These are phyloP conservation scores for Coriolopsis trogii DNA, from an alignment of 1,284 basidiomycete genomes.

Conservation along the genomic window DNA sequence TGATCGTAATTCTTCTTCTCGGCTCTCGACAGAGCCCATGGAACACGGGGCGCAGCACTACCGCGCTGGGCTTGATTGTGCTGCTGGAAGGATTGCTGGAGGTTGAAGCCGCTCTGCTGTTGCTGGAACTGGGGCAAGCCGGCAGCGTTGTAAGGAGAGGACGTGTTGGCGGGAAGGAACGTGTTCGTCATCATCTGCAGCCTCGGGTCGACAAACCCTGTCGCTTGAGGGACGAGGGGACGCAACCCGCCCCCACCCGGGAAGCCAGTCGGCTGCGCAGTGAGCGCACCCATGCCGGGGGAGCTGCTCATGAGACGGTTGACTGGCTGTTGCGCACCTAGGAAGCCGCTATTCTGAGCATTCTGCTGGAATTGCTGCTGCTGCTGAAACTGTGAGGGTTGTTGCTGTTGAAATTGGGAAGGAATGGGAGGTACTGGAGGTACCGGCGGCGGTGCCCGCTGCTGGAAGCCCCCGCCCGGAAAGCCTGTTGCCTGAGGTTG, in stretches of 20 bases:
- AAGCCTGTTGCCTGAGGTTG: slow-evolving; percentile 34
- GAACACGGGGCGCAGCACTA: slow-evolving; percentile 73
- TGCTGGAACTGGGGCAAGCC: slow-evolving; percentile 72
- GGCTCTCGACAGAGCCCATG: slow-evolving; percentile 87
- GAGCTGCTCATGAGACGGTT: slow-evolving; percentile 53
- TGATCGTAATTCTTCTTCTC: slow-evolving; percentile 98
- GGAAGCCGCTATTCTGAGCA: slow-evolving; percentile 41
- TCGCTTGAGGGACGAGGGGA: slow-evolving; percentile 75
- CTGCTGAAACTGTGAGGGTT: slow-evolving; percentile 57
- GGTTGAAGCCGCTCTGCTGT: slow-evolving; percentile 55
- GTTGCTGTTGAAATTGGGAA: slow-evolving; percentile 56
- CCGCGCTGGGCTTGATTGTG: slow-evolving; percentile 78
- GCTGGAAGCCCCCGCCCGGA: slow-evolving; percentile 49
- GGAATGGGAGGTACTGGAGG: slow-evolving; percentile 67
- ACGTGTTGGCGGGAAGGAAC: slow-evolving; percentile 80
- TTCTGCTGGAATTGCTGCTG: slow-evolving; percentile 37
- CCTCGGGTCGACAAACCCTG: slow-evolving; percentile 84
- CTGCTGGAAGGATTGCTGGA: slow-evolving; percentile 82
- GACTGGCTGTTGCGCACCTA: slow-evolving; percentile 43
- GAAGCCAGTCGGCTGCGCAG: slow-evolving; percentile 63
- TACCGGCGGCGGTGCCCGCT: slow-evolving; percentile 49
- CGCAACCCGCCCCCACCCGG: slow-evolving; percentile 41
- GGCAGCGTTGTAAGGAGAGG: slow-evolving; percentile 61
- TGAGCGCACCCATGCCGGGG: slow-evolving; percentile 46
- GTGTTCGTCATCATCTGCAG: slow-evolving; percentile 84